A percentile compares a stretch with the other conserved stretches of the same genome.
Evolutionary conservation across 1,139 yeast genomes (phyloP).

Genomic region (Pichia sp.): DNA sequence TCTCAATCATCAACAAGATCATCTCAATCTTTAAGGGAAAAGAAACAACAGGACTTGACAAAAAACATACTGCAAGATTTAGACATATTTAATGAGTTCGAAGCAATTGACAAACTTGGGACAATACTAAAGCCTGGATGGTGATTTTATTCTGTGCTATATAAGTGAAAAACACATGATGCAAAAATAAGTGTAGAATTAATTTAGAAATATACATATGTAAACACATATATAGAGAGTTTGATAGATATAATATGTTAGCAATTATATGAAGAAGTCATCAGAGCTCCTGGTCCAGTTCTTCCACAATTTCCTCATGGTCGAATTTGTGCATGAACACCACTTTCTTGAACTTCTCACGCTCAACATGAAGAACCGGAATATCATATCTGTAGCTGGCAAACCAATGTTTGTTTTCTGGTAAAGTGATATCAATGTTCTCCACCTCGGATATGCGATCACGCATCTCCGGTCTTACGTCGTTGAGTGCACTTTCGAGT

Average conservation of each 20-base stretch:
- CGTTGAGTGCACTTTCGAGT: slow-evolving; percentile 39
- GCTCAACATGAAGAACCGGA: slow-evolving; percentile 76
- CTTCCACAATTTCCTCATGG: slow-evolving; percentile 52
- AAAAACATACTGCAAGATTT: slow-evolving; percentile 10
- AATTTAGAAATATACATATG: not conserved
- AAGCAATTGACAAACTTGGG: slow-evolving; percentile 13
- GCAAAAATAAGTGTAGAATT: not conserved
- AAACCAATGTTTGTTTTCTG: slow-evolving; percentile 68
- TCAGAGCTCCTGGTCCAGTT: slow-evolving; percentile 32
- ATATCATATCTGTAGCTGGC: slow-evolving; percentile 82
- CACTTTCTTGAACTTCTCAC: slow-evolving; percentile 43
- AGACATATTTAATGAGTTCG: slow-evolving; percentile 16
- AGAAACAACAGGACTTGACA: not conserved
- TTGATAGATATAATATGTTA: not conserved
- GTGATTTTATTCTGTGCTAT: slow-evolving; percentile 6
- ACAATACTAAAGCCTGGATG: slow-evolving; percentile 12
- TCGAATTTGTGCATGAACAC: slow-evolving; percentile 77
- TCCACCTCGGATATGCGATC: slow-evolving; percentile 35
- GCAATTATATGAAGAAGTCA: not conserved
- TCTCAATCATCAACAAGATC: slow-evolving; percentile 7
- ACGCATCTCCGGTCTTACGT: slow-evolving; percentile 12
- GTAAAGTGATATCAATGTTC: slow-evolving; percentile 63
- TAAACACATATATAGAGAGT: not conserved
- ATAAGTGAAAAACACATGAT: not conserved
- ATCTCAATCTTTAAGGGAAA: not conserved